These are phyloP conservation scores for Erythrobasidium hasegawianum DNA, from an alignment of 1,284 basidiomycete species.

Conservation along the genomic window DNA sequence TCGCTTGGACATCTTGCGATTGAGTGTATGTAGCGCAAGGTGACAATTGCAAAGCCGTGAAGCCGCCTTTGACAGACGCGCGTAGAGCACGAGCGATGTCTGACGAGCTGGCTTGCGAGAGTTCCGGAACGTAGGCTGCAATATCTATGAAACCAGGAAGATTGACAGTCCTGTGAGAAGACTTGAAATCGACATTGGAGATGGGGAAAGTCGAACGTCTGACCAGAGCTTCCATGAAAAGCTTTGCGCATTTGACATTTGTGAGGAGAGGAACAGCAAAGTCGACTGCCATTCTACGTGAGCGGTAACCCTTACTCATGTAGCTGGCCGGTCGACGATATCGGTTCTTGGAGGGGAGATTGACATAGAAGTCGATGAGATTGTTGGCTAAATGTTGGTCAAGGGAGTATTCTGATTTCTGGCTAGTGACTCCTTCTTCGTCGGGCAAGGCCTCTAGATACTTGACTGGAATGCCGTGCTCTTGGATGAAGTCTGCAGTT, in stretches of 20 bases:
- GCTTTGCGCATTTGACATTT: conserved; percentile 98
- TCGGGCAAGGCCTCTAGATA: conserved; percentile 82
- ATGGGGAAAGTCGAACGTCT: conserved; percentile 83
- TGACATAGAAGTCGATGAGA: conserved; percentile 98
- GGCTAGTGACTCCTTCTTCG: conserved; percentile 59
- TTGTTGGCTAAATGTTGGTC: conserved; percentile 93
- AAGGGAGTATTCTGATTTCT: conserved; percentile 93
- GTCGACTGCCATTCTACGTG: conserved; percentile 98
- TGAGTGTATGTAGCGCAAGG: conserved; percentile 62
- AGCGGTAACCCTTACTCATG: conserved; percentile 92
- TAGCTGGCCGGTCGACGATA: conserved; percentile 96
- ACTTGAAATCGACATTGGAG: conserved; percentile 89
- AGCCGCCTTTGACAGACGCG: conserved; percentile 79
- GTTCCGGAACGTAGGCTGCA: conserved; percentile 76
- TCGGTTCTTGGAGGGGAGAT: conserved; percentile 95
- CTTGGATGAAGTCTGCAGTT: conserved; percentile 89
- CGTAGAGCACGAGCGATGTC: conserved; percentile 69
- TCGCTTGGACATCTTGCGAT: conserved; percentile 67
- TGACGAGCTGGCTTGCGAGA: conserved; percentile 60
- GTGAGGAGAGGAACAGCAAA: conserved; percentile 96
- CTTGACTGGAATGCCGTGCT: conserved; percentile 65
- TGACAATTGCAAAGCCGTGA: conserved; percentile 74
- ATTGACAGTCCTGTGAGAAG: conserved; percentile 80
- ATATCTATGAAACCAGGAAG: conserved; percentile 93
- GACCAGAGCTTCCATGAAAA: conserved; percentile 91